Base-by-base conservation (phyloP, 352 stramenopile genomes). In the Pythium aquatile region DNA sequence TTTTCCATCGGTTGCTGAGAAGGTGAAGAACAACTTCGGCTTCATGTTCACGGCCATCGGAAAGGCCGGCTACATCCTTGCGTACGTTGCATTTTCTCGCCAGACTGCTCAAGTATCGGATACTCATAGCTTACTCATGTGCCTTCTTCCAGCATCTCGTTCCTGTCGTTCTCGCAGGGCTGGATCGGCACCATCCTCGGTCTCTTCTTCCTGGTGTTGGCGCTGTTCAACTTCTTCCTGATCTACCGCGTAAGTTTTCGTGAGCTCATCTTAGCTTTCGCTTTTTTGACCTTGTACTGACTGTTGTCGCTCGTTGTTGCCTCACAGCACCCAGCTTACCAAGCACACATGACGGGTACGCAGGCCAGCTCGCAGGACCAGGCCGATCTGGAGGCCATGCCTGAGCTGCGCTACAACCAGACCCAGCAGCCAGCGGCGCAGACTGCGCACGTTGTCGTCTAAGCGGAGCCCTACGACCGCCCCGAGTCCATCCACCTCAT, bases 21-120 rank as follows among this genome's bases (percentile, higher is more conserved):
- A 89, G 53, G 79, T 92, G 29, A 94, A 94, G 78, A 58, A 82
- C 47, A 94, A 94, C 79, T 94, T 94, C 69, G 85, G 82, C 46
- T 94, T 94, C 66, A 94, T 94, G 85, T 94, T 94, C 73, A 93
- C 78, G 16, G 85, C 83, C 30, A 81, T 77, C n/a, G 85, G 85
- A 73, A 91, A 91, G 64, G 85, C 85, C 30, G 78, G 74, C 16
- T 94, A 91, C 76, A 93, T 94, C 55, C 74, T 94, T 42, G 85
- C 80, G 84, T 93, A 73, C 63, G 80, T 85, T 0, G 1, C 32
- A 11, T 35, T 56, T 8, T 47, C 53, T 55, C n/a, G 6, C 44
- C 32, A 44, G 17, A 13, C 24, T n/a, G 9, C 24, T 13, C n/a
- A 53, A 48, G 11, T 24, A 56, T 49, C 14, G 44, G 44, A 29